Evolutionary conservation across 768 basidiomycete species (phyloP).

Genomic region (Boletus sp.): DNA sequence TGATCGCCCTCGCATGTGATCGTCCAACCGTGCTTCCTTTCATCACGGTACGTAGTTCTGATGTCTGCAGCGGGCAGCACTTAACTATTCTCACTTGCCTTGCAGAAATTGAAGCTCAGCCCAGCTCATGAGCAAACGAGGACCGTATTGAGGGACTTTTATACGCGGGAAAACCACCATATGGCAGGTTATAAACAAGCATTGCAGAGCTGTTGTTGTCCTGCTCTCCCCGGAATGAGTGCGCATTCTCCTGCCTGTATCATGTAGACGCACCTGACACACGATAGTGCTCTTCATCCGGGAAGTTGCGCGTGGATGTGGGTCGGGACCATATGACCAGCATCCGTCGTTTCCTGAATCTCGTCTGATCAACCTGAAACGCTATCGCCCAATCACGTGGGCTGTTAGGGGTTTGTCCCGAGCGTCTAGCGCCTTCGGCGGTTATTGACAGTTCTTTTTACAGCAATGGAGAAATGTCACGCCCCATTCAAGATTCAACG

Average conservation of each 20-base stretch:
- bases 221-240: slow-evolving; percentile 36
- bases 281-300: slow-evolving; percentile 30
- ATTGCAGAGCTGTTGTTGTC: slow-evolving; percentile 27
- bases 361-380: slow-evolving; percentile 38
- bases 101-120: slow-evolving; percentile 28
- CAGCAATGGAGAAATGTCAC: slow-evolving; percentile 49
- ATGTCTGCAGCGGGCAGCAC: not conserved
- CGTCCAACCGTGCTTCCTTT: slow-evolving; percentile 37
- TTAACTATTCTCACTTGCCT: not conserved
- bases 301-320: slow-evolving; percentile 34
- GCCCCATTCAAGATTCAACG: slow-evolving; percentile 40
- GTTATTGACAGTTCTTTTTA: not conserved
- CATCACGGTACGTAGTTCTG: slow-evolving; percentile 16
- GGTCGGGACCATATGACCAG: slow-evolving; percentile 26
- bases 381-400: slow-evolving; percentile 38
- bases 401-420: slow-evolving; percentile 40
- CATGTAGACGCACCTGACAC: slow-evolving; percentile 1
- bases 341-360: slow-evolving; percentile 27
- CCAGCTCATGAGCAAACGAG: slow-evolving; percentile 22
- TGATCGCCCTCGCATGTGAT: slow-evolving; percentile 43
- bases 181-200: slow-evolving; percentile 32
- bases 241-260: not conserved
- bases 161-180: slow-evolving; percentile 25
- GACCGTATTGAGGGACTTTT: slow-evolving; percentile 19
- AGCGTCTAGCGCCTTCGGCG: not conserved